Percentiles rank a stretch among this genome's conserved stretches.
Evolutionary conservation across 306 rosid species (phyloP).

Genomic region (Gillenia trifoliata): DNA sequence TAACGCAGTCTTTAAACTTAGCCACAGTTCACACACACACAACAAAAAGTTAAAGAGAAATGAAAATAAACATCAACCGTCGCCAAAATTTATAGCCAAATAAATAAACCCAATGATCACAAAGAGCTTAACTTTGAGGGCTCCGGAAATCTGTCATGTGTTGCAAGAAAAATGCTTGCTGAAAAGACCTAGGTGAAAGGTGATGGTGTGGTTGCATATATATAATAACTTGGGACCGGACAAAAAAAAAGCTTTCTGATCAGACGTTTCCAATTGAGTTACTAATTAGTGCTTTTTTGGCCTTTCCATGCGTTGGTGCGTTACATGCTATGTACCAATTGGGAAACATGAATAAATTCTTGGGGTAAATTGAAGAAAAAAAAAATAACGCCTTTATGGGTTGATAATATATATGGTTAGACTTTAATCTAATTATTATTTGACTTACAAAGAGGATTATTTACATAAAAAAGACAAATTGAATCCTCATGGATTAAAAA

Average conservation of each 20-base stretch:
- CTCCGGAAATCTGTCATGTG: not conserved
- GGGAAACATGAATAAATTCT: not conserved
- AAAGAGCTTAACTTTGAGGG: not conserved
- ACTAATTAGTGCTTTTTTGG: not conserved
- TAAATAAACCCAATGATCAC: not conserved
- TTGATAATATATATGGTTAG: too few relatives aligned
- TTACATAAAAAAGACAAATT: too few relatives aligned
- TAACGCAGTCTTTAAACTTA: slow-evolving; percentile 33
- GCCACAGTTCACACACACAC: slow-evolving; percentile 17
- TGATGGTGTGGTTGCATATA: not conserved
- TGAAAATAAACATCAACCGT: not conserved
- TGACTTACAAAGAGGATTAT: too few relatives aligned
- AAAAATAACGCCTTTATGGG: too few relatives aligned
- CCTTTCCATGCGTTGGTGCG: not conserved
- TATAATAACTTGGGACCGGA: not conserved
- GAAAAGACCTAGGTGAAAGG: not conserved
- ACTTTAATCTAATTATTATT: too few relatives aligned
- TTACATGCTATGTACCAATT: not conserved
- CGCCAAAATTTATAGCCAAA: not conserved
- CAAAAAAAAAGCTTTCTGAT: not conserved
- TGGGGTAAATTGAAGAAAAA: not conserved
- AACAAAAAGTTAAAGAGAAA: not conserved
- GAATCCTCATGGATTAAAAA: too few relatives aligned
- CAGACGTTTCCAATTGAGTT: not conserved
- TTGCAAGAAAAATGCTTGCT: not conserved